Percentiles rank a stretch among this genome's conserved stretches.
Conservation (phyloP, 1,284 basidiomycete species). For the Abortiporus biennis region DNA sequence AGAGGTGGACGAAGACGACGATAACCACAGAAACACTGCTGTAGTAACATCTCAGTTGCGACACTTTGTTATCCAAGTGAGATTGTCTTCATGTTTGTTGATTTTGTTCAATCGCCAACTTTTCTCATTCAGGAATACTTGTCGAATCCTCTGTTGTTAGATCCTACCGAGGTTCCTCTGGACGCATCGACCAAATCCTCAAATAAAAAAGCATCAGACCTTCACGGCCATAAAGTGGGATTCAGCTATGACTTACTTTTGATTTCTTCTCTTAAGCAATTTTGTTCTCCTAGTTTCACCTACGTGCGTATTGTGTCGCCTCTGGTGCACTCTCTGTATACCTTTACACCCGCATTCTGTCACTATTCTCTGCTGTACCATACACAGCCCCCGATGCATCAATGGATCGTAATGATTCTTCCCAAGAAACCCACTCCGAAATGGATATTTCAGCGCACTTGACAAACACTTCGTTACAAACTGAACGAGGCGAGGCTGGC, state of each 20-base stretch:
- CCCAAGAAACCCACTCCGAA: too few species aligned
- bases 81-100: neutral
- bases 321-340: slow-evolving; percentile 76
- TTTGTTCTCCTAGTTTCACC: slow-evolving; percentile 77
- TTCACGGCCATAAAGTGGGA: slow-evolving; percentile 66
- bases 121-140: slow-evolving; percentile 70
- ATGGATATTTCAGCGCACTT: slow-evolving; percentile 82
- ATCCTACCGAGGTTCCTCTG: slow-evolving; percentile 47
- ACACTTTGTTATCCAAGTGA: slow-evolving; percentile 95
- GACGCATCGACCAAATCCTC: slow-evolving; percentile 18
- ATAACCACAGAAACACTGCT: slow-evolving; percentile 36
- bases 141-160: slow-evolving; percentile 68
- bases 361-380: slow-evolving; percentile 74
- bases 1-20: slow-evolving; percentile 29
- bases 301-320: slow-evolving; percentile 89
- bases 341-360: slow-evolving; percentile 79
- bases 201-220: too few species aligned
- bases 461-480: slow-evolving; percentile 95
- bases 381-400: slow-evolving; percentile 41
- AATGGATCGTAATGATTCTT: slow-evolving; percentile 11
- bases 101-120: neutral
- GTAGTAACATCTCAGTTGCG: slow-evolving; percentile 84
- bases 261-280: too few species aligned
- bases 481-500: slow-evolving; percentile 53
- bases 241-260: slow-evolving; percentile 11